Conservation (phyloP, 2,329 filamentous ascomycete species). For the Penicillium fuscoglaucum region DNA sequence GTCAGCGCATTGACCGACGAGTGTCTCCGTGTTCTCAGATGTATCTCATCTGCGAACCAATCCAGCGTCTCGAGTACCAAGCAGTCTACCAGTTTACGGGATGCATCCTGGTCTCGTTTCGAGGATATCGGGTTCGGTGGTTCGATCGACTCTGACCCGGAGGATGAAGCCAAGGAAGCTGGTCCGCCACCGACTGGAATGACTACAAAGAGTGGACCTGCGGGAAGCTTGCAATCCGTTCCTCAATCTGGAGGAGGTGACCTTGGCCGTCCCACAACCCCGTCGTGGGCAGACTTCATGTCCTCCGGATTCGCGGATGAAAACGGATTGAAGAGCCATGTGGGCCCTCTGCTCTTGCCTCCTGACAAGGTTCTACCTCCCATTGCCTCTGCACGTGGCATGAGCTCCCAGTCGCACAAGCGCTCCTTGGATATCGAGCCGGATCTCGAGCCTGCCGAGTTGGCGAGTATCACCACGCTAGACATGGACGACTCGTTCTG, state of each 20-base stretch:
- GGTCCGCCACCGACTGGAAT: constrained; percentile 21
- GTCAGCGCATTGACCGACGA: constrained; percentile 87
- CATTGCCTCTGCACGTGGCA: constrained; percentile 68
- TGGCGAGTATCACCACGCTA: constrained; percentile 84
- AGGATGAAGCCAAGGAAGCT: constrained; percentile 53
- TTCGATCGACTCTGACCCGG: constrained; percentile 67
- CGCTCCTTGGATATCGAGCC: constrained; percentile 68
- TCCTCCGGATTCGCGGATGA: constrained; percentile 87
- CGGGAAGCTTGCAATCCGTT: constrained; percentile 60
- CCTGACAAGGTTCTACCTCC: constrained; percentile 90
- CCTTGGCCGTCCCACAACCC: constrained; percentile 81
- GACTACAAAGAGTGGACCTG: constrained; percentile 39
- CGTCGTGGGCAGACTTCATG: constrained; percentile 97
- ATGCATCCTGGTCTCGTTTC: constrained; percentile 95
- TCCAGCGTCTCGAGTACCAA: constrained; percentile 71
- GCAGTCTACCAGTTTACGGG: constrained; percentile 70
- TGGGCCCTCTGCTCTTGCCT: constrained; percentile 72
- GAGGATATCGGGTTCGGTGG: constrained; percentile 90
- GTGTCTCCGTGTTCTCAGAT: constrained; percentile 83
- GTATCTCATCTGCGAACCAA: constrained; percentile 86
- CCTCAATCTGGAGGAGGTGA: constrained; percentile 67
- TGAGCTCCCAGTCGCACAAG: constrained; percentile 82
- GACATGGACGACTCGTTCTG: constrained; percentile 95
- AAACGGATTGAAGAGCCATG: constrained; percentile 60
- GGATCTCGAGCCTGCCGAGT: constrained; percentile 81